Evolutionary conservation across 345 rosid species (phyloP), one percentile per base, ranked within the genome.

Genomic region (Gynandropsis gynandra): DNA sequence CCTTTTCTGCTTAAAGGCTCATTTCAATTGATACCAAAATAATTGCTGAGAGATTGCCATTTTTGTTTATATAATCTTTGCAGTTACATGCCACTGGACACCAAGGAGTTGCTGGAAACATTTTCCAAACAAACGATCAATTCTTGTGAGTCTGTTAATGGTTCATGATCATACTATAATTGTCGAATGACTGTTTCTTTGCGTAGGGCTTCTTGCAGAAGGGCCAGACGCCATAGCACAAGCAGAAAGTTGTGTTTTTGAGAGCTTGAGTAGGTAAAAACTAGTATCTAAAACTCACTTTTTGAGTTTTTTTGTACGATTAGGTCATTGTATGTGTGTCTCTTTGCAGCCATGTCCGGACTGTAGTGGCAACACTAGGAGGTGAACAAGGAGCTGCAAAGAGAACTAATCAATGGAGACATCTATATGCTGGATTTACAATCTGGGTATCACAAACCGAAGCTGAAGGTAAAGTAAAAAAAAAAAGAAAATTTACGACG

Each of bases 341-440:
- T 49, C 12, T 40, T 53, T 65, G 67, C 82, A 89, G 97, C 73
- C 85, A 89, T 61, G 95, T 80, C 16, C 83, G 95, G 15, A 68
- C 94, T 18, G 86, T 85, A 72, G 93, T 89, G 37, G 74, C 97
- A 41, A 89, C 95, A 37, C 48, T 89, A 71, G 97, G 94, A 65
- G 94, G 80, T 45, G 71, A 68, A 54, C 75, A 72, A 44, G 97
- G 95, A 55, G 88, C 86, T 66, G 85, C 94, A 10, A 56, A 67
- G 63, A 78, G 71, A 62, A 52, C 75, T 0, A 74, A 75, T 36
- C 70, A 69, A 68, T 89, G 97, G 95, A 77, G 57, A 52, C 88
- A 89, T 67, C 85, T 86, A 48, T 80, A 78, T 75, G 78, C 88
- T 1, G 97, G 95, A 47, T 81, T 89, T 68, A 83, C 90, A 0